Conservation (phyloP, 2,329 filamentous ascomycete species). For the Ceratocystis smalleyi region DNA sequence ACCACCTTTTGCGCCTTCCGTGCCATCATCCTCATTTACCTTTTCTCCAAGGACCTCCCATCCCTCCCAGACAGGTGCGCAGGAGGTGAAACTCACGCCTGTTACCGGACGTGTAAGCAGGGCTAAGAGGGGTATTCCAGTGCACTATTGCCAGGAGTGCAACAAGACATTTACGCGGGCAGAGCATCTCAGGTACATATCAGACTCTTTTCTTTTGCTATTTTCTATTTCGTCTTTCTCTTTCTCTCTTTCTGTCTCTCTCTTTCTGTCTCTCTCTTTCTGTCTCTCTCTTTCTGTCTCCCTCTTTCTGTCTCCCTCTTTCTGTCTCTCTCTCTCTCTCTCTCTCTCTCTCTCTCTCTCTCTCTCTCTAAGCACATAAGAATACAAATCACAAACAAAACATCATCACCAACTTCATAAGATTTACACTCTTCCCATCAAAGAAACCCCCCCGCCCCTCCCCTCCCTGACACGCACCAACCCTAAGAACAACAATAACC, state of each 20-base stretch:
- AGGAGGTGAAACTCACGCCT: slow-evolving; percentile 36
- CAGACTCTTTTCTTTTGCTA: background rate
- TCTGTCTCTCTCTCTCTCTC: too few species aligned
- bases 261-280: slow-evolving; percentile 19
- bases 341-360: slow-evolving; percentile 20
- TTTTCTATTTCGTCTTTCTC: too few species aligned
- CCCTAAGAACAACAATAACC: background rate
- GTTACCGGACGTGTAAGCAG: slow-evolving; percentile 42
- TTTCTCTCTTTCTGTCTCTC: background rate
- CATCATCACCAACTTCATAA: background rate
- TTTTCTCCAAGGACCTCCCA: background rate
- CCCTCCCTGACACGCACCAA: background rate
- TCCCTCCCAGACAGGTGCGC: background rate
- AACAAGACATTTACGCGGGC: slow-evolving; percentile 45
- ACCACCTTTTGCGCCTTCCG: background rate
- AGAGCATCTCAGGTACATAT: slow-evolving; percentile 42
- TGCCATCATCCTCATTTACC: background rate
- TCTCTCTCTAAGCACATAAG: background rate
- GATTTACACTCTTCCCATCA: background rate
- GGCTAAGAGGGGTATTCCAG: slow-evolving; percentile 43
- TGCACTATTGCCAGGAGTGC: slow-evolving; percentile 35
- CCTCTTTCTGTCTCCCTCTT: slow-evolving; percentile 20
- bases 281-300: slow-evolving; percentile 16
- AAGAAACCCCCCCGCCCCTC: background rate
- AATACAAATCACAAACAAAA: background rate